Percentiles rank a stretch among this genome's conserved stretches.
Evolutionary conservation across 2,329 filamentous ascomycete genomes (phyloP).

Genomic region (Fusarium sp.): DNA sequence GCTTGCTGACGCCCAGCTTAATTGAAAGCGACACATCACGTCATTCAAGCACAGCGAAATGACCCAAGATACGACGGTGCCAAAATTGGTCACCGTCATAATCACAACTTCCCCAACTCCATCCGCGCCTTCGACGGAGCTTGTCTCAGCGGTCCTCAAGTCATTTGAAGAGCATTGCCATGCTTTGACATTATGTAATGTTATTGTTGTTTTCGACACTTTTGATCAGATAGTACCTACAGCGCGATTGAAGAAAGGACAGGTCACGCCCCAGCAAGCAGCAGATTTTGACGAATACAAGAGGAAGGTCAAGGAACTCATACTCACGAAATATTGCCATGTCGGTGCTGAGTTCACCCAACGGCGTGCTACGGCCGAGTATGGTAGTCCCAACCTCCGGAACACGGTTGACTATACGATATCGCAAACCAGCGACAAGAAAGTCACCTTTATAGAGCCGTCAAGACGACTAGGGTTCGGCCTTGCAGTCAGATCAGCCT

Average conservation of each 20-base stretch:
- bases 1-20: not conserved
- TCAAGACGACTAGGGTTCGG: slow-evolving; percentile 60
- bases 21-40: not conserved
- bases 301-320: slow-evolving; percentile 54
- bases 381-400: slow-evolving; percentile 48
- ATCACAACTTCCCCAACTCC: slow-evolving; percentile 65
- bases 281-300: slow-evolving; percentile 55
- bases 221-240: slow-evolving; percentile 56
- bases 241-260: slow-evolving; percentile 62
- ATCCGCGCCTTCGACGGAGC: slow-evolving; percentile 60
- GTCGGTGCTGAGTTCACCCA: not conserved
- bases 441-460: slow-evolving; percentile 59
- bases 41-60: not conserved
- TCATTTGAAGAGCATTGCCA: slow-evolving; percentile 56
- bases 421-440: slow-evolving; percentile 45
- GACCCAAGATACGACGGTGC: not conserved
- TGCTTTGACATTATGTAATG: slow-evolving; percentile 50
- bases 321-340: slow-evolving; percentile 32
- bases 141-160: slow-evolving; percentile 55
- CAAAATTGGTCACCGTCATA: slow-evolving; percentile 46
- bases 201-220: slow-evolving; percentile 62
- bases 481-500: slow-evolving; percentile 60
- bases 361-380: slow-evolving; percentile 53
- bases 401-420: slow-evolving; percentile 51
- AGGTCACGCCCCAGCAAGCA: slow-evolving; percentile 57